phyloP scores from a whole-genome alignment of 2,329 filamentous ascomycete genomes.

The Trichoderma arundinaceum region DNA sequence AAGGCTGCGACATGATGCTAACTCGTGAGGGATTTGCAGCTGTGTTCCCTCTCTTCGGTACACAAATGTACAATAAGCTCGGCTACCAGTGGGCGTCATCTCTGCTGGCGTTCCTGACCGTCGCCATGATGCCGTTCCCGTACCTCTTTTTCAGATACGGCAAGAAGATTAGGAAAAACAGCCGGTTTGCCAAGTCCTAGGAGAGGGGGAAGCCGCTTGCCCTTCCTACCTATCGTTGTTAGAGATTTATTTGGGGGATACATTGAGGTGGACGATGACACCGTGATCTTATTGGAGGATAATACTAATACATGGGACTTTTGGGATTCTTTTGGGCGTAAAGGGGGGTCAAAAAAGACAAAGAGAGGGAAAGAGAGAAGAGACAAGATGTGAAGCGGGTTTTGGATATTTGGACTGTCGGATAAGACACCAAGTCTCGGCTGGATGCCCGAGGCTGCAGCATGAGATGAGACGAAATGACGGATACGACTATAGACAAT shows the following conservation, averaged over 20 bases:
- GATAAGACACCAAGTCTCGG: conserved; percentile 23
- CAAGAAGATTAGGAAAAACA: conserved; percentile 60
- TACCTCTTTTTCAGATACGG: conserved; percentile 67
- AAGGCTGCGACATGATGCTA: conserved; percentile 30
- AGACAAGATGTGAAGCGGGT: background rate
- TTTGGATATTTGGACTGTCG: conserved; percentile 8
- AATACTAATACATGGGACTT: conserved; percentile 18
- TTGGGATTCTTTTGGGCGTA: conserved; percentile 7
- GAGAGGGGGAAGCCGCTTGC: background rate
- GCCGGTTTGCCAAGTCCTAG: conserved; percentile 56
- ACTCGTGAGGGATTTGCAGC: conserved; percentile 48
- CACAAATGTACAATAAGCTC: conserved; percentile 72
- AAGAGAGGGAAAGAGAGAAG: conserved; percentile 1
- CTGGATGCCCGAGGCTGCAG: conserved; percentile 2
- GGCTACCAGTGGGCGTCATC: conserved; percentile 74
- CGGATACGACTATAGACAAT: conserved; percentile 19
- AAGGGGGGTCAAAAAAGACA: background rate
- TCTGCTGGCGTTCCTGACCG: conserved; percentile 64
- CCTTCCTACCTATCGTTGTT: background rate
- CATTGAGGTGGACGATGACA: background rate
- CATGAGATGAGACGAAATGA: conserved; percentile 18
- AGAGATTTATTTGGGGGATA: background rate
- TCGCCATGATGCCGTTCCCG: conserved; percentile 68
- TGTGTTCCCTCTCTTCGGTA: conserved; percentile 76
- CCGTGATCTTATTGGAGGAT: conserved; percentile 9